phyloP scores from a whole-genome alignment of 164 flowering plant genomes.

The Macadamia tetraphylla region DNA sequence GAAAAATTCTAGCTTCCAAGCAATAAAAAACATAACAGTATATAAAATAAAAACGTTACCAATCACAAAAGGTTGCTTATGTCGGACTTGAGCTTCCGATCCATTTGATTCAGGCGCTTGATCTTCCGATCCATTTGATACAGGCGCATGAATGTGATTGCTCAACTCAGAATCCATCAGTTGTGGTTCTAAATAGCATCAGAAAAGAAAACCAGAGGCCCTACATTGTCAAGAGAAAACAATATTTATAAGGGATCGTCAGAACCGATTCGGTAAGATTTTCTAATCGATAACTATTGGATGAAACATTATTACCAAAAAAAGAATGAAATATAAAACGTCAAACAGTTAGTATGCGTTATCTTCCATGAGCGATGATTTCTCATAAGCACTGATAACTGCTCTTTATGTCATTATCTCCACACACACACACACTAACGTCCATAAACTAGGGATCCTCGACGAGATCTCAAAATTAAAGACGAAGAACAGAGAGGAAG shows the following conservation, averaged over 20 bases:
- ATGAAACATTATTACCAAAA: too few relatives aligned
- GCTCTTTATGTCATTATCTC: too few relatives aligned
- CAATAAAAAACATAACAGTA: too few relatives aligned
- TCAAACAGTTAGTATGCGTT: too few relatives aligned
- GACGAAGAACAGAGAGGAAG: too few relatives aligned
- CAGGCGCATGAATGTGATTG: not conserved
- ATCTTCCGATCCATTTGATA: not conserved
- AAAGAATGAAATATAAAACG: too few relatives aligned
- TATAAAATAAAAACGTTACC: constrained; percentile 22
- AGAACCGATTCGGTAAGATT: not conserved
- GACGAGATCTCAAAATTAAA: too few relatives aligned
- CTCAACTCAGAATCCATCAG: not conserved
- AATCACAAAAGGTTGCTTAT: constrained; percentile 51
- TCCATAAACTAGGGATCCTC: too few relatives aligned
- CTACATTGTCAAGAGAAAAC: not conserved
- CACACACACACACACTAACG: too few relatives aligned
- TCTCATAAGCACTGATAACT: too few relatives aligned
- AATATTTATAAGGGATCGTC: not conserved
- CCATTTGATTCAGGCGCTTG: not conserved
- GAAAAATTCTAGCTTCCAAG: too few relatives aligned
- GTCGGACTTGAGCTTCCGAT: not conserved
- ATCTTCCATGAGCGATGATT: not conserved
- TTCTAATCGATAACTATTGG: not conserved
- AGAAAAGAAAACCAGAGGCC: not conserved
- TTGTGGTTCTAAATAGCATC: too few relatives aligned